These are phyloP conservation scores for Umbelopsis isabellina DNA, from an alignment of 192 early-diverging fungal genomes.

Conservation along the genomic window DNA sequence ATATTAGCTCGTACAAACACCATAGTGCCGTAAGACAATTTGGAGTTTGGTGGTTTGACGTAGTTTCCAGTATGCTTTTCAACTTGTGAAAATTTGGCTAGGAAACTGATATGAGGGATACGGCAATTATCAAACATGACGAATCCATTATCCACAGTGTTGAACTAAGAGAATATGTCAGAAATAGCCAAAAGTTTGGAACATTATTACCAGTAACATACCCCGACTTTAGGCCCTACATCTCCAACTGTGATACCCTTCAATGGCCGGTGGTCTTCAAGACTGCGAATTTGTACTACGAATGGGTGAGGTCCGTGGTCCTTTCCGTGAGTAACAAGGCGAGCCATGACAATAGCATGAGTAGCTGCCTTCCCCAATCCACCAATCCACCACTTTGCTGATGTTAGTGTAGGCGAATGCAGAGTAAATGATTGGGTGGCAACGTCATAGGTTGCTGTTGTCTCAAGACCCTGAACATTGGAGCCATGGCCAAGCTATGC, in stretches of 20 bases:
- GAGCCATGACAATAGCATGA: constrained; percentile 67
- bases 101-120: constrained; percentile 63
- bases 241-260: constrained; percentile 65
- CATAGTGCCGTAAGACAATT: constrained; percentile 71
- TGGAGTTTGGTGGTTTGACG: constrained; percentile 59
- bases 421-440: constrained; percentile 78
- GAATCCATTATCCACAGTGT: constrained; percentile 37
- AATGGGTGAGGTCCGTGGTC: constrained; percentile 69
- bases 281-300: constrained; percentile 63
- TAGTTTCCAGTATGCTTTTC: constrained; percentile 55
- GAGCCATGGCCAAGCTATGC: constrained; percentile 68
- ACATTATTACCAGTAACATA: constrained; percentile 25
- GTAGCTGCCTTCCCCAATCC: constrained; percentile 56
- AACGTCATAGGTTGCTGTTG: constrained; percentile 83
- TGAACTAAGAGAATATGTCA: constrained; percentile 17
- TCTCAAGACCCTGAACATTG: constrained; percentile 88
- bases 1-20: constrained; percentile 63
- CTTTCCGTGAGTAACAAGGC: constrained; percentile 58
- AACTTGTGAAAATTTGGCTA: constrained; percentile 63
- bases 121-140: constrained; percentile 51
- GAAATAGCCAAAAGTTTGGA: not conserved
- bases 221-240: constrained; percentile 65
- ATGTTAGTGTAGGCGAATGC: constrained; percentile 50
- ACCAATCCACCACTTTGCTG: constrained; percentile 70
- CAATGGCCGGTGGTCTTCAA: constrained; percentile 61